These are phyloP conservation scores for Goffeauzyma gilvescens DNA, from an alignment of 768 basidiomycete species.

Conservation along the genomic window DNA sequence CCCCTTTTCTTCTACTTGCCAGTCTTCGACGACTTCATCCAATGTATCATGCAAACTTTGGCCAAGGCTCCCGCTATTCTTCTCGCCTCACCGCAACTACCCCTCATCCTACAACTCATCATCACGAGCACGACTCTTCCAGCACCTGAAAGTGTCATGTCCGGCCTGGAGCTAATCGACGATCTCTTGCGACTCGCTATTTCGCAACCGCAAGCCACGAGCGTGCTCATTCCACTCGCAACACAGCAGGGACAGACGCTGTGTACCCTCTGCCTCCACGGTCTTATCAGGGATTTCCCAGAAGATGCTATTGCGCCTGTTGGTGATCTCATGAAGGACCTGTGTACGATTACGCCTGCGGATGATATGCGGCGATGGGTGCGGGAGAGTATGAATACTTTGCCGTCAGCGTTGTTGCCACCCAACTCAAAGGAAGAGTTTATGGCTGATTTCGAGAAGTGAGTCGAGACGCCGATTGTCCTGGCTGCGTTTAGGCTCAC, in stretches of 20 bases:
- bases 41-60: constrained; percentile 52
- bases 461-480: constrained; percentile 27
- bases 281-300: constrained; percentile 70
- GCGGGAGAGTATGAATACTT: constrained; percentile 47
- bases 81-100: constrained; percentile 59
- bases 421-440: constrained; percentile 52
- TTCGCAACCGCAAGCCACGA: no score
- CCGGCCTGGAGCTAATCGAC: constrained; percentile 62
- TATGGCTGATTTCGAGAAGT: constrained; percentile 56
- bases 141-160: constrained; percentile 59
- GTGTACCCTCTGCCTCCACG: constrained; percentile 48
- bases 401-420: constrained; percentile 46
- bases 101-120: constrained; percentile 53
- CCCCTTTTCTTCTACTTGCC: background rate
- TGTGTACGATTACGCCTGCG: constrained; percentile 48
- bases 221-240: no score
- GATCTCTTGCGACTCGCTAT: constrained; percentile 53
- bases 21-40: constrained; percentile 92
- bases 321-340: constrained; percentile 54
- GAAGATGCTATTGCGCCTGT: constrained; percentile 60
- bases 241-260: no score
- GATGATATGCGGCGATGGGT: constrained; percentile 52
- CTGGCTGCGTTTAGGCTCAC: no score
- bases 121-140: constrained; percentile 66
- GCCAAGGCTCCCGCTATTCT: constrained; percentile 54